Conservation (phyloP, 257 asterid genomes). For the Parsonsia alboflavescens region DNA sequence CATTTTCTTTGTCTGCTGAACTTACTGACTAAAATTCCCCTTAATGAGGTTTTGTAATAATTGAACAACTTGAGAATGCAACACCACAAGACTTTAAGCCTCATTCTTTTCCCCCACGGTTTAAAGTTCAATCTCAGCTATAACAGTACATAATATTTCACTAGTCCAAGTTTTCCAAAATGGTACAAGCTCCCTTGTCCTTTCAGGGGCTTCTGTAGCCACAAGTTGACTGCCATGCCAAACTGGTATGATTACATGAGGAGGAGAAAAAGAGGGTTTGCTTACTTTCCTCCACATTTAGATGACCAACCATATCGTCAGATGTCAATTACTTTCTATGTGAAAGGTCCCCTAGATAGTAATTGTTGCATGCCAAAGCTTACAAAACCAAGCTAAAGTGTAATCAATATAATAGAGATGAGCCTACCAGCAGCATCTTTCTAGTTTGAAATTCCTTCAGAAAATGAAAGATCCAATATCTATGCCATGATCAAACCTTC, state of each 20-base stretch:
- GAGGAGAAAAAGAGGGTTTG: slow-evolving; percentile 4
- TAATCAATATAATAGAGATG: neutral
- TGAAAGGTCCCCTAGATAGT: neutral
- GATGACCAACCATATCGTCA: neutral
- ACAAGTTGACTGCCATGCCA: slow-evolving; percentile 3
- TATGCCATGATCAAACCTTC: slow-evolving; percentile 6
- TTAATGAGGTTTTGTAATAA: neutral
- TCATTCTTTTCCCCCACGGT: neutral
- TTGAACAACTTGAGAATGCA: slow-evolving; percentile 18
- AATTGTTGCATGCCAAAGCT: slow-evolving; percentile 1
- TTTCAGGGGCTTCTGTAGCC: neutral
- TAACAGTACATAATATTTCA: neutral
- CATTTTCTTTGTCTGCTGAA: slow-evolving; percentile 14
- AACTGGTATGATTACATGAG: neutral
- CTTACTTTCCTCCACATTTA: neutral
- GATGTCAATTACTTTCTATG: slow-evolving; percentile 3
- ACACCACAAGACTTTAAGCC: slow-evolving; percentile 4
- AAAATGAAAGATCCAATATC: slow-evolving; percentile 7
- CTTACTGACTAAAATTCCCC: neutral
- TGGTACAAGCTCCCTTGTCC: neutral
- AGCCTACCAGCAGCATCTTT: slow-evolving; percentile 4
- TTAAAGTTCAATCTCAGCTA: neutral
- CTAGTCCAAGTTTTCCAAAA: no score
- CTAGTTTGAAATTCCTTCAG: slow-evolving; percentile 8
- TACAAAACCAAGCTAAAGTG: slow-evolving; percentile 13